phyloP scores from a whole-genome alignment of 169 alveolate species.

The Plasmodium relictum region DNA sequence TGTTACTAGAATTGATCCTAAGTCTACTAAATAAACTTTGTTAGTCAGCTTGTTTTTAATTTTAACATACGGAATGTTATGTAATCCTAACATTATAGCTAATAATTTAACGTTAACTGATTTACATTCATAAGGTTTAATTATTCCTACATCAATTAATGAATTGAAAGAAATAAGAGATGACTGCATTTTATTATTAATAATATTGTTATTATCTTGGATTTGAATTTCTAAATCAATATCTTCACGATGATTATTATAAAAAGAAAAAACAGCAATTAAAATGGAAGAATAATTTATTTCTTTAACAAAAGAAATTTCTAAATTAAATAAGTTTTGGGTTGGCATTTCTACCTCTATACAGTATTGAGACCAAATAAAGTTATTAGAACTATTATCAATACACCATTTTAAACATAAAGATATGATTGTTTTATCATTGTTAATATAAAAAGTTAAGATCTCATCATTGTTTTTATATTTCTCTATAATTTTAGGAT shows the following conservation, averaged over 20 bases:
- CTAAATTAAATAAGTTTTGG: conserved; percentile 19
- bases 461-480: background rate
- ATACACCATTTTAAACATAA: conserved; percentile 60
- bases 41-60: conserved; percentile 18
- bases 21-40: conserved; percentile 31
- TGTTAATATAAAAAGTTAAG: conserved; percentile 13
- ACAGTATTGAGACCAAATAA: conserved; percentile 61
- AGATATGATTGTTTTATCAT: conserved; percentile 53
- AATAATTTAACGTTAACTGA: conserved; percentile 34
- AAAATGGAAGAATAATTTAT: conserved; percentile 52
- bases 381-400: conserved; percentile 38
- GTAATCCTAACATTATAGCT: conserved; percentile 65
- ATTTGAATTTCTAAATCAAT: conserved; percentile 41
- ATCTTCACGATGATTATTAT: conserved; percentile 44
- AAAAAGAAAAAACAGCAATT: conserved; percentile 42
- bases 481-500: background rate
- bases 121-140: conserved; percentile 46
- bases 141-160: conserved; percentile 31
- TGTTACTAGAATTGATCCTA: conserved; percentile 53
- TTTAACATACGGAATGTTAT: conserved; percentile 41
- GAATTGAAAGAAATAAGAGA: conserved; percentile 60
- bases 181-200: conserved; percentile 4
- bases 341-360: conserved; percentile 56
- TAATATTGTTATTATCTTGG: conserved; percentile 16
- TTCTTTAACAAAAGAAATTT: conserved; percentile 71